These are phyloP conservation scores for Desmodesmus armatus DNA, from an alignment of 139 green algal genomes.

Conservation along the genomic window DNA sequence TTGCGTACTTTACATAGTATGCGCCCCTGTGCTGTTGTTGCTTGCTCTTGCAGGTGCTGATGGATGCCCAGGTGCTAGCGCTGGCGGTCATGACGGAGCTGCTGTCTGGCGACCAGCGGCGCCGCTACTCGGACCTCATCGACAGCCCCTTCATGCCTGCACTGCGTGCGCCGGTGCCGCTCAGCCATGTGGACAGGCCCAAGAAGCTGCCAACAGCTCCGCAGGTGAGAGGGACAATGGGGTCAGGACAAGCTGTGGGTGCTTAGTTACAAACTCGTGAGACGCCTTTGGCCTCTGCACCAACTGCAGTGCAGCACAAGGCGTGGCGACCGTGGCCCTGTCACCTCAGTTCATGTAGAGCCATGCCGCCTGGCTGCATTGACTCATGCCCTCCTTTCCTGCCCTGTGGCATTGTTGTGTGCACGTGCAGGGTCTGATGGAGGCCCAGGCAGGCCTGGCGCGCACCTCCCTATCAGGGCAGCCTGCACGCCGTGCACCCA, in stretches of 20 bases:
- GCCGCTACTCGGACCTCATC: constrained; percentile 38
- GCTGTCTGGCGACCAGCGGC: constrained; percentile 43
- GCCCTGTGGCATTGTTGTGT: neutral
- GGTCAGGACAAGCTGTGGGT: too few relatives aligned
- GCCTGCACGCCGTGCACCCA: constrained; percentile 19
- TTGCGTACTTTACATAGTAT: too few relatives aligned
- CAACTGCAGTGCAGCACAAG: too few relatives aligned
- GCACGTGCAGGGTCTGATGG: constrained; percentile 5
- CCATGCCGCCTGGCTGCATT: too few relatives aligned
- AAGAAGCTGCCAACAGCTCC: constrained; percentile 49
- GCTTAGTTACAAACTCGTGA: too few relatives aligned
- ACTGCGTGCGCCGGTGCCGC: constrained; percentile 46
- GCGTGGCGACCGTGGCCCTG: too few relatives aligned
- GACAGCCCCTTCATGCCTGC: constrained; percentile 40
- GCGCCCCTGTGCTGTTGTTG: too few relatives aligned
- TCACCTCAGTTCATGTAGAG: too few relatives aligned
- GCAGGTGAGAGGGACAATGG: too few relatives aligned
- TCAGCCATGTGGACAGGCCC: constrained; percentile 45
- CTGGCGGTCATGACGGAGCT: constrained; percentile 41
- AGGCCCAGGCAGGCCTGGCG: constrained; percentile 24
- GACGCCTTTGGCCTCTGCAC: neutral
- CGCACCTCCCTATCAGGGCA: neutral
- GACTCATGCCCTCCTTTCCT: neutral
- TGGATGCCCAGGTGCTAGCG: constrained; percentile 46
- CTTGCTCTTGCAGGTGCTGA: constrained; percentile 41